A percentile compares a stretch with the other conserved stretches of the same genome.
Conservation (phyloP, 1,284 basidiomycete species). For the Rhizoctonia solani region DNA sequence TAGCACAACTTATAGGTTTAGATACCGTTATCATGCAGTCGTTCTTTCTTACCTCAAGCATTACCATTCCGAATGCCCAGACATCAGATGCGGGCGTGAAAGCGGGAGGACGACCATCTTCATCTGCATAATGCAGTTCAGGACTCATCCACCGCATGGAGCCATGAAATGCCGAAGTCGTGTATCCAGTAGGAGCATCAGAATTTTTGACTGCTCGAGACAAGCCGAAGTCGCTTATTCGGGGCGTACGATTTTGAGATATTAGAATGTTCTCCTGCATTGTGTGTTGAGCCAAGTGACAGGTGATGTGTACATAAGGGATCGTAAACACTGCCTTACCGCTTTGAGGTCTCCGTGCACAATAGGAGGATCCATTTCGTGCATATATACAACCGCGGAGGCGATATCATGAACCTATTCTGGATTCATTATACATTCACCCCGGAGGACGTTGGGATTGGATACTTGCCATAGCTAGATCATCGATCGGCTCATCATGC, state of each 20-base stretch:
- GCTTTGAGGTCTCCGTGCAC: conserved; percentile 36
- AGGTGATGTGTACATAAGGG: too few relatives aligned
- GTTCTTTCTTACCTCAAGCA: conserved; percentile 25
- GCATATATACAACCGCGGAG: conserved; percentile 33
- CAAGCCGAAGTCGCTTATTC: conserved; percentile 36
- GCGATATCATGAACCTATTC: conserved; percentile 27
- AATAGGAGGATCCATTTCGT: conserved; percentile 28
- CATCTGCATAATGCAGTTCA: conserved; percentile 18
- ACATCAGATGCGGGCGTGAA: conserved; percentile 24
- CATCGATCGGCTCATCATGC: not conserved
- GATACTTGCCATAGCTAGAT: conserved; percentile 25
- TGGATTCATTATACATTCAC: conserved; percentile 7
- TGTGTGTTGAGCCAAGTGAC: too few relatives aligned
- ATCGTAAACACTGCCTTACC: too few relatives aligned
- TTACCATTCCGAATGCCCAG: conserved; percentile 34
- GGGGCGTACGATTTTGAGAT: conserved; percentile 26
- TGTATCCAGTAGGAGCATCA: conserved; percentile 24
- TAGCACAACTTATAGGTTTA: not conserved
- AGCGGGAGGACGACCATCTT: conserved; percentile 22
- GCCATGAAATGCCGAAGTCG: conserved; percentile 25
- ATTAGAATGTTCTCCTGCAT: conserved; percentile 33
- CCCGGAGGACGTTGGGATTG: not conserved
- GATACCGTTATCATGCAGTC: not conserved
- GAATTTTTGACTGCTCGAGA: conserved; percentile 29
- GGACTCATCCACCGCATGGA: conserved; percentile 29